These are phyloP conservation scores for Circinella umbellata DNA, from an alignment of 371 early-diverging fungal genomes.

Conservation along the genomic window DNA sequence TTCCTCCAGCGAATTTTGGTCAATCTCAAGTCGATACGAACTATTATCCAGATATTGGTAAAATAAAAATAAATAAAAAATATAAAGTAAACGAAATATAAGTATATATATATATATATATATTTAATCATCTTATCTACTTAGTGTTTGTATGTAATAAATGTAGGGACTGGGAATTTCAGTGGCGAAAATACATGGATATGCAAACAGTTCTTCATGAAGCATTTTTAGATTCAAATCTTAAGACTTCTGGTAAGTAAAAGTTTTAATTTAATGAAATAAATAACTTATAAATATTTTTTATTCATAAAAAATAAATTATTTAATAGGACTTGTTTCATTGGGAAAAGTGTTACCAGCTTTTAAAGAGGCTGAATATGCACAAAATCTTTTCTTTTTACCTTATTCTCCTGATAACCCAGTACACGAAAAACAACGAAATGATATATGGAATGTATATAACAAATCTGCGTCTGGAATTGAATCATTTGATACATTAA, in stretches of 20 bases:
- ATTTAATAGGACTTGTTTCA: conserved; percentile 31
- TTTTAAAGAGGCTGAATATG: conserved; percentile 14
- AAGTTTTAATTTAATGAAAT: not conserved
- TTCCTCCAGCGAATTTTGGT: conserved; percentile 24
- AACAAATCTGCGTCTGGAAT: conserved; percentile 3
- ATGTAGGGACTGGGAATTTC: conserved; percentile 37
- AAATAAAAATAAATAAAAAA: not conserved
- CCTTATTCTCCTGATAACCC: conserved; percentile 20
- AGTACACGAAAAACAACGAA: not conserved
- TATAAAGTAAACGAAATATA: not conserved
- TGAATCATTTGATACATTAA: conserved; percentile 41
- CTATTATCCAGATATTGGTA: conserved; percentile 50
- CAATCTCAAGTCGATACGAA: conserved; percentile 33
- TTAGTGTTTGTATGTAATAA: conserved; percentile 59
- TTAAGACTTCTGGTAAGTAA: conserved; percentile 46
- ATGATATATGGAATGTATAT: conserved; percentile 13
- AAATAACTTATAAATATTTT: not conserved
- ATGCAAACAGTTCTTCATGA: conserved; percentile 25
- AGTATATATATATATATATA: no score
- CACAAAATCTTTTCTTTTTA: conserved; percentile 41
- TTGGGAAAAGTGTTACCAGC: conserved; percentile 31
- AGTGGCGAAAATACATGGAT: conserved; percentile 25
- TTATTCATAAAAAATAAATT: not conserved
- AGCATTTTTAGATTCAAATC: conserved; percentile 41
- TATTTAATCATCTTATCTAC: no score